These are phyloP conservation scores for Mucor sp. DNA, from an alignment of 371 early-diverging fungal species.

Conservation along the genomic window DNA sequence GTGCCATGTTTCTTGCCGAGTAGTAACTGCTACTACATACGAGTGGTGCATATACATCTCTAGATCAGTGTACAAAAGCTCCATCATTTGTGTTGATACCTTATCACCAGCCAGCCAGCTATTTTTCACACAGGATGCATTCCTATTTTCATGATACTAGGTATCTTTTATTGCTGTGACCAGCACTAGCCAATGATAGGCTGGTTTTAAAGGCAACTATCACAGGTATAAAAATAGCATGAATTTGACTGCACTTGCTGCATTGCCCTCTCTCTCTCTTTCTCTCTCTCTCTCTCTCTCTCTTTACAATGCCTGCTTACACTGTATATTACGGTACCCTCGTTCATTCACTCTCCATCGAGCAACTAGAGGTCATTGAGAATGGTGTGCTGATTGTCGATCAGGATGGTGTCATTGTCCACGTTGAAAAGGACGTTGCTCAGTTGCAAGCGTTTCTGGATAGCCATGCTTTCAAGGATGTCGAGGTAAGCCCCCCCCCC, in stretches of 20 bases:
- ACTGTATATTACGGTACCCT: slow-evolving; percentile 67
- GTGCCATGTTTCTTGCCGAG: no score
- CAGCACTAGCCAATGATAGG: background rate
- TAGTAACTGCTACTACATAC: no score
- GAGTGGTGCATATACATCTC: no score
- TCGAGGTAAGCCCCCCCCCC: slow-evolving; percentile 20
- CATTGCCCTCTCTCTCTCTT: background rate
- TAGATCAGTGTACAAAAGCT: no score
- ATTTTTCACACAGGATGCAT: background rate
- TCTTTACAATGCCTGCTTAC: background rate
- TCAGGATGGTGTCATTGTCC: slow-evolving; percentile 57
- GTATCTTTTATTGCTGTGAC: background rate
- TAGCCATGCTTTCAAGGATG: slow-evolving; percentile 6
- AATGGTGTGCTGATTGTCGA: slow-evolving; percentile 62
- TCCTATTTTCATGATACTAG: background rate
- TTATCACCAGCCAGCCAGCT: no score
- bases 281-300: background rate
- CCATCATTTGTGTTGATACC: no score
- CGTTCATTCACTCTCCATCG: slow-evolving; percentile 66
- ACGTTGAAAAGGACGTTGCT: slow-evolving; percentile 45
- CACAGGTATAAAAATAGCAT: background rate
- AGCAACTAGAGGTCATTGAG: slow-evolving; percentile 56
- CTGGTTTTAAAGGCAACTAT: background rate
- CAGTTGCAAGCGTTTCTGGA: slow-evolving; percentile 29
- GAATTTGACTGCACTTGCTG: background rate